A percentile compares a stretch with the other conserved stretches of the same genome.
These are phyloP conservation scores for Uronychia setigera DNA, from an alignment of 73 alveolate species.

Conservation along the genomic window DNA sequence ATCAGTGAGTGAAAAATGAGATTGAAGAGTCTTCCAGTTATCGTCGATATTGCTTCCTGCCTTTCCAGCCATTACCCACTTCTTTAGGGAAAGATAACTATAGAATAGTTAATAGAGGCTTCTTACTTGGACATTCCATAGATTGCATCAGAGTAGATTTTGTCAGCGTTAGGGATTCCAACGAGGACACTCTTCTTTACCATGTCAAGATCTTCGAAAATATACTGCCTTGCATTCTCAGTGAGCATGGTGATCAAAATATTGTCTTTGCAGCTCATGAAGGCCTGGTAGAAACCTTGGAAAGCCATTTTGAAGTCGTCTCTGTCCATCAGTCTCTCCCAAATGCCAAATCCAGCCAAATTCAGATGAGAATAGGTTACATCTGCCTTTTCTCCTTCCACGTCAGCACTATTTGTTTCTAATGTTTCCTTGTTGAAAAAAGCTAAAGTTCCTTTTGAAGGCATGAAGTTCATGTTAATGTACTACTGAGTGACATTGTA, in stretches of 20 bases:
- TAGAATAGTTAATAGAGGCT: not conserved
- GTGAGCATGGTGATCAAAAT: not conserved
- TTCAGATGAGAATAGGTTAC: not conserved
- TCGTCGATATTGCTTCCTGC: not conserved
- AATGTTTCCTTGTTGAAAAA: not conserved
- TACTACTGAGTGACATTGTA: not conserved
- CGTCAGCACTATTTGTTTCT: not conserved
- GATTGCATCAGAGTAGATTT: not conserved
- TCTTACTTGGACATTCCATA: not conserved
- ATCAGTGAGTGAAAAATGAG: not conserved
- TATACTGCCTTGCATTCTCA: not conserved
- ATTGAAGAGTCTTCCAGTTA: not conserved
- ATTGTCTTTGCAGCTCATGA: not conserved
- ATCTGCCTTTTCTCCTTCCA: not conserved
- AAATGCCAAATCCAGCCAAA: not conserved
- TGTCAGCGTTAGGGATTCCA: not conserved
- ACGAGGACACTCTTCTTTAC: not conserved
- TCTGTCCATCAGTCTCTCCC: not conserved
- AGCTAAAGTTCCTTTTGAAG: not conserved
- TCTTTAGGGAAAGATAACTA: not conserved
- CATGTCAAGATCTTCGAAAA: not conserved
- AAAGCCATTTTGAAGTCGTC: not conserved
- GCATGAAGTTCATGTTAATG: not conserved
- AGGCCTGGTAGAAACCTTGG: not conserved
- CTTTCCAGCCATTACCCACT: not conserved